phyloP scores from a whole-genome alignment of 2,329 filamentous ascomycete genomes.

The Exophiala bonariae region DNA sequence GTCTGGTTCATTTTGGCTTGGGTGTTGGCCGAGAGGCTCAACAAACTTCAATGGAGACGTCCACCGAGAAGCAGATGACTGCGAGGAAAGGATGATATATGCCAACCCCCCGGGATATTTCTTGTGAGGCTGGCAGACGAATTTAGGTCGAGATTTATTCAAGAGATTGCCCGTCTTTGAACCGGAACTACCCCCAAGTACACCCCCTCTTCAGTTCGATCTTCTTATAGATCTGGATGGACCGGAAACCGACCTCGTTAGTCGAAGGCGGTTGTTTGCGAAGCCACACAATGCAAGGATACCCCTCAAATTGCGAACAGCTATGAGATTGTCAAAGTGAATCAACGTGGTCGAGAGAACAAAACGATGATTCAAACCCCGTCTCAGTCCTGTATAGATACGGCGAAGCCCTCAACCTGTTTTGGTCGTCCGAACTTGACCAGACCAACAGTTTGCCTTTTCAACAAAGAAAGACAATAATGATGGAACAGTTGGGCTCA shows the following conservation, averaged over 20 bases:
- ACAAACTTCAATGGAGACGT: too few species aligned
- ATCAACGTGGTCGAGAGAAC: too few species aligned
- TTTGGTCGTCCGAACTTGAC: not conserved
- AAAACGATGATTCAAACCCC: not conserved
- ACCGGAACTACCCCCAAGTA: too few species aligned
- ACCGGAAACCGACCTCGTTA: too few species aligned
- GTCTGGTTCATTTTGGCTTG: conserved; percentile 72
- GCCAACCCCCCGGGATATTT: conserved; percentile 12
- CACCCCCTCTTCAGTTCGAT: too few species aligned
- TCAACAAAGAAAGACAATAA: conserved; percentile 21
- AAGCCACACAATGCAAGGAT: too few species aligned
- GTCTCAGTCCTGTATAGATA: too few species aligned
- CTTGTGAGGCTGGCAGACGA: not conserved
- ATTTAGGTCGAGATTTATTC: not conserved
- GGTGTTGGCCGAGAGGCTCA: not conserved
- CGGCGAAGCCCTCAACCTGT: not conserved
- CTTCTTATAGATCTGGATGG: too few species aligned
- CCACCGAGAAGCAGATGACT: not conserved
- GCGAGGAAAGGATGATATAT: conserved; percentile 19
- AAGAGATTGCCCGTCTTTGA: too few species aligned
- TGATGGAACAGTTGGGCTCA: conserved; percentile 1
- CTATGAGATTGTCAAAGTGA: too few species aligned
- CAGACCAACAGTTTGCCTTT: conserved; percentile 13
- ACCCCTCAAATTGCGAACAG: too few species aligned
- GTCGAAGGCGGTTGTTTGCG: too few species aligned